Conservation (phyloP, 345 rosid genomes). For the Acer saccharum region DNA sequence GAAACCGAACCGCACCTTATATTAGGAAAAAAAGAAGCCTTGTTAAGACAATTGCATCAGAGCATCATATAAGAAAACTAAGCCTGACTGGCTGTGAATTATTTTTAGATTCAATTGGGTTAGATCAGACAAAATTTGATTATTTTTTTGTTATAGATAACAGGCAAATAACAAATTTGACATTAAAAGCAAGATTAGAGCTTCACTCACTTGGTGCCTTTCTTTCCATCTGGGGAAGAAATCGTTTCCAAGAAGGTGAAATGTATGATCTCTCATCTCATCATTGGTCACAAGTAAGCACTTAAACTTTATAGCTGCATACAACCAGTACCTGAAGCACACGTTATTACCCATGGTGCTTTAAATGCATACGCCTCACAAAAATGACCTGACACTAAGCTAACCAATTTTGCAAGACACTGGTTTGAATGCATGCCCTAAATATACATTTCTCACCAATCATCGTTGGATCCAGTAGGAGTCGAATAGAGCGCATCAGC, state of each 20-base stretch:
- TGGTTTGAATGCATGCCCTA: background rate
- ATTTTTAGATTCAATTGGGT: background rate
- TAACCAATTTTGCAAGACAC: background rate
- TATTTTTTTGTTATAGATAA: background rate
- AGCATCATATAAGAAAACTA: conserved; percentile 2
- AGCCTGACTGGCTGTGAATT: background rate
- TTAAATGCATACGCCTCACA: conserved; percentile 19
- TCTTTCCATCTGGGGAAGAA: conserved; percentile 82
- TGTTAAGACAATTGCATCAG: conserved; percentile 1
- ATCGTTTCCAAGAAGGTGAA: conserved; percentile 73
- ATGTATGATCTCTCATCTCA: conserved; percentile 82
- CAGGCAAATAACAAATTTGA: background rate
- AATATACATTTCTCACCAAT: conserved; percentile 52
- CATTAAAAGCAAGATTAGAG: background rate
- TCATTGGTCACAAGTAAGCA: conserved; percentile 70
- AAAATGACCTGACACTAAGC: background rate
- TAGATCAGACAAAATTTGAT: background rate
- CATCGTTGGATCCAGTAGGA: conserved; percentile 78
- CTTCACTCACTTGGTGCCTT: conserved; percentile 69
- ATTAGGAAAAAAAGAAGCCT: conserved; percentile 15
- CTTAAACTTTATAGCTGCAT: conserved; percentile 73
- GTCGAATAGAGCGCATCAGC: conserved; percentile 67
- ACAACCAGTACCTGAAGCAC: conserved; percentile 78
- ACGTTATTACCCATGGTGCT: conserved; percentile 27
- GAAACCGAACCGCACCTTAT: conserved; percentile 60